Base-by-base conservation (phyloP, 2,329 filamentous ascomycete species). In the Venturia effusa region DNA sequence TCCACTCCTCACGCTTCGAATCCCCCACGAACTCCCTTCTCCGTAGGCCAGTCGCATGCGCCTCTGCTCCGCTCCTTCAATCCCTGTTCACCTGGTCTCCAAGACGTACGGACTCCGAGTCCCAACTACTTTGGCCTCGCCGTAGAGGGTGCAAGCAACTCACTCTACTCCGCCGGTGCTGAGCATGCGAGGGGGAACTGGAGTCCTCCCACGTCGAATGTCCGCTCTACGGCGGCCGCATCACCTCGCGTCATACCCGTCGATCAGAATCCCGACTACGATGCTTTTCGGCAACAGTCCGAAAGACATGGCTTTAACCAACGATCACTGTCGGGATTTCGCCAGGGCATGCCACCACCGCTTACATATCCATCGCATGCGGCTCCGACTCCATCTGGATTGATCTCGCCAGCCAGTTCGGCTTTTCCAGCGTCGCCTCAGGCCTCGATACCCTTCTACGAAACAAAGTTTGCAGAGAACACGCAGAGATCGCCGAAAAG, bases 121-220 rank as follows among this genome's bases (percentile, higher is more conserved):
- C 90, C 91, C 15, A 95, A 92, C 73, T 96, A 96, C 75, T 96
- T 96, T 73, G 89, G 89, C 64, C 84, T 95, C 66, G 79, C 86
- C 37, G 77, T 90, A 67, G 86, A 91, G 65, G 74, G 84, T 24
- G 75, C 77, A 57, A 79, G 76, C 64, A 85, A 89, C 66, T 79
- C 83, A 30, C 82, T 86, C 66, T 86, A 87, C 62, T 88, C 87
- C 2, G 78, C 76, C 66, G 75, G 77, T 30, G 83, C 81, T 4
- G 80, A 80, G 40, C 79, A 88, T 66, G 81, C 86, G 0, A 84
- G 84, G 64, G 84, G 85, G 67, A 89, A 89, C 74, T 93, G 89
- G 88, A 89, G 87, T 69, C 83, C 88, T 10, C 82, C 86, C 0
- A 86, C 85, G 10, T 88, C 87, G 0, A 87, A 88, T 5, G 82